phyloP scores from a whole-genome alignment of 192 early-diverging fungal genomes.

The Phlyctochytrium arcticum region DNA sequence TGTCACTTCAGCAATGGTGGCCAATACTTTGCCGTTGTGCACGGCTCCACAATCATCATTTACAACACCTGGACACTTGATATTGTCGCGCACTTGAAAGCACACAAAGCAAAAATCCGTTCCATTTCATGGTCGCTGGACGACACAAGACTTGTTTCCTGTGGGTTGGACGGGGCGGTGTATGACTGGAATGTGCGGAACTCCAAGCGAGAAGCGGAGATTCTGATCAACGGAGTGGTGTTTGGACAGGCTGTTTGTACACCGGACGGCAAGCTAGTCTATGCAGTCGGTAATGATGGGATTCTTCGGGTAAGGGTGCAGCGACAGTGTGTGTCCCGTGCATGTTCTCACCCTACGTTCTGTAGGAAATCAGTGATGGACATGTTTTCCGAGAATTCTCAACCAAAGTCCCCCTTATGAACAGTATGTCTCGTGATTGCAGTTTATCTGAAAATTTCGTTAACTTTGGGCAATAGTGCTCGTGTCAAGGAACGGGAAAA shows the following conservation, averaged over 20 bases:
- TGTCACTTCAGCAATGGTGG: conserved; percentile 56
- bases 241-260: conserved; percentile 34
- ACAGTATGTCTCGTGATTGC: conserved; percentile 17
- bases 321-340: background rate
- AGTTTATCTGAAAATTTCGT: no score
- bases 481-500: conserved; percentile 12
- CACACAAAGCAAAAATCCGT: conserved; percentile 48
- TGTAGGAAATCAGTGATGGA: conserved; percentile 36
- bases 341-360: background rate
- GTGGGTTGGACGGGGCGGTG: conserved; percentile 47
- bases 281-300: conserved; percentile 38
- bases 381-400: conserved; percentile 11
- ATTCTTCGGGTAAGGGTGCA: conserved; percentile 8
- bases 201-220: conserved; percentile 35
- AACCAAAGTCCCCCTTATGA: conserved; percentile 15
- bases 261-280: conserved; percentile 33
- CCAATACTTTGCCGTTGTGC: conserved; percentile 56
- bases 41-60: conserved; percentile 45
- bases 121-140: conserved; percentile 49
- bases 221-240: conserved; percentile 5
- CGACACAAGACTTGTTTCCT: conserved; percentile 46
- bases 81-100: conserved; percentile 38
- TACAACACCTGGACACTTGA: conserved; percentile 55
- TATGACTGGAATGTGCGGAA: conserved; percentile 44
- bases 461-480: no score